Conservation (phyloP, 306 rosid species). For the Inga leiocalycina region DNA sequence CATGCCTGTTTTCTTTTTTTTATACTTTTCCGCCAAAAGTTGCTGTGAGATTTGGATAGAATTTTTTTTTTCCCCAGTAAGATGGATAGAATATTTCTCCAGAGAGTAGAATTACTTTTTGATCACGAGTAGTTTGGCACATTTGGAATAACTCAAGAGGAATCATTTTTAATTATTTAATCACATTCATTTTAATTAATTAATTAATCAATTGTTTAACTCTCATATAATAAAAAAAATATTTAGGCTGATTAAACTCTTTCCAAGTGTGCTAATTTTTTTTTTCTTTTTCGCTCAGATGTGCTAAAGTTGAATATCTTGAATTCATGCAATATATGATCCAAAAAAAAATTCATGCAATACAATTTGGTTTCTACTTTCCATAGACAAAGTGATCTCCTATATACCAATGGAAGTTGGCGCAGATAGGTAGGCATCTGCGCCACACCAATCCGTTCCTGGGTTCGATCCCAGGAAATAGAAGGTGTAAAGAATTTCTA, state of each 20-base stretch:
- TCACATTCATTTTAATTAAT: neutral
- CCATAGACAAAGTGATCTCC: neutral
- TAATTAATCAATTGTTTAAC: neutral
- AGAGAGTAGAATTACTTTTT: neutral
- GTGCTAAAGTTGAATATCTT: neutral
- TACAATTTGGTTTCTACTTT: neutral
- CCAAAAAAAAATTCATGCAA: neutral
- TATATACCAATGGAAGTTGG: too few species aligned
- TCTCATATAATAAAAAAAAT: neutral
- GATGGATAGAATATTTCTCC: too few species aligned
- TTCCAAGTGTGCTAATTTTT: neutral
- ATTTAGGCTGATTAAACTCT: neutral
- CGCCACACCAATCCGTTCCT: too few species aligned
- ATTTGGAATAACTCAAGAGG: neutral
- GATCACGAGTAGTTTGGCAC: neutral
- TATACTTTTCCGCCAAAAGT: neutral
- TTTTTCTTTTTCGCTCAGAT: neutral
- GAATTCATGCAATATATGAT: neutral
- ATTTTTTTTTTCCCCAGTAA: too few species aligned
- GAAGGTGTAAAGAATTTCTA: too few species aligned
- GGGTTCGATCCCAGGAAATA: too few species aligned
- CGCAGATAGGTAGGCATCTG: too few species aligned
- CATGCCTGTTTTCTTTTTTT: too few species aligned
- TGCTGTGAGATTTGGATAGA: neutral
- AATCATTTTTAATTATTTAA: neutral